phyloP scores from a whole-genome alignment of 2,329 filamentous ascomycete species.

The Sodiomyces alkalinus region DNA sequence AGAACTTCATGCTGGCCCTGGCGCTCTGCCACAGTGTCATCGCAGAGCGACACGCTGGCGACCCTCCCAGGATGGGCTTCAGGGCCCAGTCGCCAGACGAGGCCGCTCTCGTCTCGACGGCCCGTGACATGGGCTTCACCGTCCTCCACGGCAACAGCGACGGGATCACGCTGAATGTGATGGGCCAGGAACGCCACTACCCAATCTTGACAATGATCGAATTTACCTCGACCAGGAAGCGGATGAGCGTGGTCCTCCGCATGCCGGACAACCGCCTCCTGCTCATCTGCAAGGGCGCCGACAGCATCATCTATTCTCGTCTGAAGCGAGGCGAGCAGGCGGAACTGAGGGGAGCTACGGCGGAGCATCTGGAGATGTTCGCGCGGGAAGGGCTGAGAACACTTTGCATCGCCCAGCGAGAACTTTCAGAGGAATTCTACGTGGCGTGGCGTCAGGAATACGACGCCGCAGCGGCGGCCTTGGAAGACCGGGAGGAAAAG shows the following conservation, averaged over 20 bases:
- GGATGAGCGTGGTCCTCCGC: conserved; percentile 92
- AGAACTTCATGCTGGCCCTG: conserved; percentile 86
- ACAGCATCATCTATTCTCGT: conserved; percentile 92
- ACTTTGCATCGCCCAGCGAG: conserved; percentile 77
- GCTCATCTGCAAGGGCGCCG: conserved; percentile 92
- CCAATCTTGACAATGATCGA: conserved; percentile 87
- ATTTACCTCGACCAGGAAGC: conserved; percentile 91
- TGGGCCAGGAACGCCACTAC: conserved; percentile 75
- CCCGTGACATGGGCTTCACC: conserved; percentile 88
- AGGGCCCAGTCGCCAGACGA: conserved; percentile 97
- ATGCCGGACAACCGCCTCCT: conserved; percentile 87
- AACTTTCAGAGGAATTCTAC: conserved; percentile 73
- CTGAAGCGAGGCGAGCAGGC: conserved; percentile 73
- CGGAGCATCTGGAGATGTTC: conserved; percentile 93
- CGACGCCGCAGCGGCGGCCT: conserved; percentile 69
- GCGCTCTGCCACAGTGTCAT: conserved; percentile 97
- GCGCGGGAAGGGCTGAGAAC: conserved; percentile 89
- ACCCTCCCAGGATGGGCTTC: conserved; percentile 81
- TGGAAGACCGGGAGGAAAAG: conserved; percentile 82
- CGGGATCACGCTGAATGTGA: conserved; percentile 70
- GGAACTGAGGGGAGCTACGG: conserved; percentile 68
- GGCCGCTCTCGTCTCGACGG: conserved; percentile 83
- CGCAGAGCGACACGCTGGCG: conserved; percentile 76
- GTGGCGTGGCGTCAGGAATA: conserved; percentile 72
- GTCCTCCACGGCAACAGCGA: conserved; percentile 69